Evolutionary conservation across 164 flowering plant genomes (phyloP).

Genomic region (Warburgia ugandensis): DNA sequence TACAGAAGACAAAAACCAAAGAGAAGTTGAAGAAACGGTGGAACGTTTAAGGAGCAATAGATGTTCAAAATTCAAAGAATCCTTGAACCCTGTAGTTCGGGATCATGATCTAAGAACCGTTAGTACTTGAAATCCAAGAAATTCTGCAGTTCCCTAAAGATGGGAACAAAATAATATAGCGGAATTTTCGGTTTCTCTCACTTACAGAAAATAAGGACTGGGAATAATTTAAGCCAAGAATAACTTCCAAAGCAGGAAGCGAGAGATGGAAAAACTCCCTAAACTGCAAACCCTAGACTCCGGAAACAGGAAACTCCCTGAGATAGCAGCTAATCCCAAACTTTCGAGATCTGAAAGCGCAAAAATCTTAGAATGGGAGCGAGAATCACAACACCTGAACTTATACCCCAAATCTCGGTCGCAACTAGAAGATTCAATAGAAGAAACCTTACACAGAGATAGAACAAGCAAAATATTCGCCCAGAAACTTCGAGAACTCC

Average conservation of each 20-base stretch:
- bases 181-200: not conserved
- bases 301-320: no score
- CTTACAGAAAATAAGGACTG: not conserved
- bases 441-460: no score
- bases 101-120: not conserved
- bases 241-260: not conserved
- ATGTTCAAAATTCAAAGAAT: conserved; percentile 4
- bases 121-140: not conserved
- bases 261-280: no score
- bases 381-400: not conserved
- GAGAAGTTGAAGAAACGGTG: conserved; percentile 4
- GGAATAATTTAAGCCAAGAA: not conserved
- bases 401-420: not conserved
- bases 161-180: not conserved
- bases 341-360: not conserved
- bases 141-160: not conserved
- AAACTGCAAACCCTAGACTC: conserved; percentile 1
- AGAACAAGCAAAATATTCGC: no score
- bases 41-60: not conserved
- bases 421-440: no score
- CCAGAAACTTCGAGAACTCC: not conserved
- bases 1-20: no score
- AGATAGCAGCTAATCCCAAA: not conserved
- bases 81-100: not conserved
- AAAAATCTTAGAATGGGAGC: not conserved